Percentiles rank a stretch among this genome's conserved stretches.
Evolutionary conservation across 2,329 filamentous ascomycete species (phyloP).

Genomic region (Aspergillus floridensis): DNA sequence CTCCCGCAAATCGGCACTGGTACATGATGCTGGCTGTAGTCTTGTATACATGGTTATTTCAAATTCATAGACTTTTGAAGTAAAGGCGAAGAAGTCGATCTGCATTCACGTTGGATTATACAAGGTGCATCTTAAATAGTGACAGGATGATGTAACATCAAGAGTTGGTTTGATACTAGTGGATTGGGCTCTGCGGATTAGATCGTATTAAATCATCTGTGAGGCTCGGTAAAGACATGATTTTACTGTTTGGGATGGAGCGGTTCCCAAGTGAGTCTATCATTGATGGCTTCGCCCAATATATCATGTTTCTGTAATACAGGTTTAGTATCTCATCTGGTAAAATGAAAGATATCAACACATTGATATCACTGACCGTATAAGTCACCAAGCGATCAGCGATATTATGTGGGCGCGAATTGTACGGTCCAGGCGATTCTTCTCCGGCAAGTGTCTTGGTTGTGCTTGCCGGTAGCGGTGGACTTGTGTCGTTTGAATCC

Average conservation of each 20-base stretch:
- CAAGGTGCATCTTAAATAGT: constrained; percentile 21
- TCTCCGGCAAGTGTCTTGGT: background rate
- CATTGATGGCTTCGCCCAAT: constrained; percentile 23
- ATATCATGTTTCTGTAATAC: constrained; percentile 16
- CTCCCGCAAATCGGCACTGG: background rate
- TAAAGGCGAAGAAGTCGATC: too few species aligned
- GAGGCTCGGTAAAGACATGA: background rate
- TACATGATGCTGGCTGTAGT: background rate
- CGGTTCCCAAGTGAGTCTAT: constrained; percentile 32
- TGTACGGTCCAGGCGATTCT: background rate
- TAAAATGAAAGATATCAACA: background rate
- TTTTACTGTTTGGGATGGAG: constrained; percentile 24
- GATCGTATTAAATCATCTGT: background rate
- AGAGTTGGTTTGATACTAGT: background rate
- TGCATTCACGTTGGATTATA: too few species aligned
- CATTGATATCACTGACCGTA: background rate
- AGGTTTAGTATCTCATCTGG: background rate
- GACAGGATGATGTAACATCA: background rate
- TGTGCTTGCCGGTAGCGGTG: background rate
- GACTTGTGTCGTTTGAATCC: background rate
- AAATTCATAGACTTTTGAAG: background rate
- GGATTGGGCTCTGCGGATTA: background rate
- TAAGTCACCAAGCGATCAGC: background rate
- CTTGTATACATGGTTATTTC: background rate
- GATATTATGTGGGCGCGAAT: background rate